Percentiles rank a stretch among this genome's conserved stretches.
Conservation (phyloP, 2,329 filamentous ascomycete species). For the Akanthomyces muscarius region DNA sequence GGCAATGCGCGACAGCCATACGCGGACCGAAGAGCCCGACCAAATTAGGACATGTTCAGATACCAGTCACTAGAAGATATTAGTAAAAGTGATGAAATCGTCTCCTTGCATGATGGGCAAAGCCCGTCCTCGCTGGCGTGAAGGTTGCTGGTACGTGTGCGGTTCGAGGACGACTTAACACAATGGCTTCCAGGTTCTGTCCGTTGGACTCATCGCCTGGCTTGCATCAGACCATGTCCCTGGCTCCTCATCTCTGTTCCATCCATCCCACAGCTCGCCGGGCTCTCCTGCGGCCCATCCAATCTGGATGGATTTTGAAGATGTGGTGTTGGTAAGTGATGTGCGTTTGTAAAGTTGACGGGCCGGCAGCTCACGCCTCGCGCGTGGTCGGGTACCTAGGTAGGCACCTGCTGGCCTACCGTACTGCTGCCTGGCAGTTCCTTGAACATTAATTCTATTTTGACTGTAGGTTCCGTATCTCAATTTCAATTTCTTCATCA, state of each 20-base stretch:
- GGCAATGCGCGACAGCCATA: not conserved
- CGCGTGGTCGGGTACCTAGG: not conserved
- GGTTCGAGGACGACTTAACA: not conserved
- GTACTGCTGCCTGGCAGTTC: no score
- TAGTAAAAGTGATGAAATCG: not conserved
- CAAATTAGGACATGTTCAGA: not conserved
- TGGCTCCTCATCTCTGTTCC: no score
- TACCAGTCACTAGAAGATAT: not conserved
- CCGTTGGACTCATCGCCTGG: no score
- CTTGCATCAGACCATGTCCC: no score
- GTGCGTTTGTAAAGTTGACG: not conserved
- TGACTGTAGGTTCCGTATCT: no score
- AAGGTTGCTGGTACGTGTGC: not conserved
- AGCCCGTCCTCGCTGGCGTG: not conserved
- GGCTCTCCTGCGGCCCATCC: no score
- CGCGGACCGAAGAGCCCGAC: not conserved
- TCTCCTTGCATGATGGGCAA: not conserved
- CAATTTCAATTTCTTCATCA: no score
- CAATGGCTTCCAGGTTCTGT: no score
- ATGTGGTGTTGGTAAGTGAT: not conserved
- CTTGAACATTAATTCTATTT: no score
- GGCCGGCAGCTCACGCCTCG: not conserved
- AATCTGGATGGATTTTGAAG: no score
- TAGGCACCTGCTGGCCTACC: no score
- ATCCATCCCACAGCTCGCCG: no score